Conservation (phyloP, 2,329 filamentous ascomycete species). For the Penicillium paneum region DNA sequence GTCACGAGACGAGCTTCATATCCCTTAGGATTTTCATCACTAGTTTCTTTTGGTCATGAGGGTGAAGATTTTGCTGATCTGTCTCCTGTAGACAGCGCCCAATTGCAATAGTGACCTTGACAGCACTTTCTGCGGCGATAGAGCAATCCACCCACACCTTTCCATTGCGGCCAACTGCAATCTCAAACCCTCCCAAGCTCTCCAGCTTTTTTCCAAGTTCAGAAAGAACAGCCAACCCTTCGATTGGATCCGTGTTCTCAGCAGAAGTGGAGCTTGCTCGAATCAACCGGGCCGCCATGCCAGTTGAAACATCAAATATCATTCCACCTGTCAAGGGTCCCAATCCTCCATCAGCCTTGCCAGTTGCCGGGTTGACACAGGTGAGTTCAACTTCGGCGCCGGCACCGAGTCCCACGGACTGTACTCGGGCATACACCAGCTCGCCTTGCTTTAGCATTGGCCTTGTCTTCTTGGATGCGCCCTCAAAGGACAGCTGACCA, state of each 20-base stretch:
- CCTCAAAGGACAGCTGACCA: slow-evolving; percentile 88
- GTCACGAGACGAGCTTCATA: slow-evolving; percentile 36
- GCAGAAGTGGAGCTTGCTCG: slow-evolving; percentile 41
- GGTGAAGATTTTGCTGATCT: slow-evolving; percentile 58
- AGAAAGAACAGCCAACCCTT: slow-evolving; percentile 70
- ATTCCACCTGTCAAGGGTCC: slow-evolving; percentile 82
- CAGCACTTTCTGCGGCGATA: slow-evolving; percentile 52
- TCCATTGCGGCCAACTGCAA: slow-evolving; percentile 89
- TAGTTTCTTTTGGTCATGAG: slow-evolving; percentile 47
- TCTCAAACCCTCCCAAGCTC: slow-evolving; percentile 68
- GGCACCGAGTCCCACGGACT: slow-evolving; percentile 70
- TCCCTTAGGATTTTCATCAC: slow-evolving; percentile 44
- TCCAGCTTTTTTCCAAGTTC: slow-evolving; percentile 73
- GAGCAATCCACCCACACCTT: slow-evolving; percentile 82
- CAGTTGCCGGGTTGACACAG: slow-evolving; percentile 80
- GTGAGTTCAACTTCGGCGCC: slow-evolving; percentile 88
- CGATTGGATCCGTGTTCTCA: slow-evolving; percentile 48
- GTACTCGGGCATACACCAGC: slow-evolving; percentile 84
- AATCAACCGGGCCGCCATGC: slow-evolving; percentile 73
- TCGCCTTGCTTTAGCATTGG: slow-evolving; percentile 72
- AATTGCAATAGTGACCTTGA: slow-evolving; percentile 71
- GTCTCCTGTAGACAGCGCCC: slow-evolving; percentile 73
- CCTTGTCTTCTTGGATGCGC: slow-evolving; percentile 85
- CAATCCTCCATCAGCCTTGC: slow-evolving; percentile 84
- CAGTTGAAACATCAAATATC: slow-evolving; percentile 75